These are phyloP conservation scores for Meripilus lineatus DNA, from an alignment of 1,284 basidiomycete genomes.

Conservation along the genomic window DNA sequence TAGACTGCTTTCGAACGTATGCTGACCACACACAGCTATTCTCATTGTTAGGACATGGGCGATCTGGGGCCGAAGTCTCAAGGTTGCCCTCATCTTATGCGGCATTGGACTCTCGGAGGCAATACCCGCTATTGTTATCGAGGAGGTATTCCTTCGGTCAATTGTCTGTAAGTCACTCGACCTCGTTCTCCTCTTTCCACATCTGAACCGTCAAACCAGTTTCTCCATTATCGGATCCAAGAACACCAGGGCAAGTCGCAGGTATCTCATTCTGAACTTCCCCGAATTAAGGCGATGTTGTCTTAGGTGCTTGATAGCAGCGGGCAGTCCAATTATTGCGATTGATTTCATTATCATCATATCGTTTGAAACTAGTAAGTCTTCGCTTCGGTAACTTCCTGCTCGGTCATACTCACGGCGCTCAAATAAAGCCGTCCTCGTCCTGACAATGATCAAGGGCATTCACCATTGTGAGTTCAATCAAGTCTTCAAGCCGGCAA, in stretches of 20 bases:
- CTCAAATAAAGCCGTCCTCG: background rate
- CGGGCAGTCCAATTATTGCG: constrained; percentile 6
- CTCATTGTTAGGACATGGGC: constrained; percentile 9
- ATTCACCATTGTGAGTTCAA: background rate
- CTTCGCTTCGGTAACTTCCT: background rate
- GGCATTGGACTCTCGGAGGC: background rate
- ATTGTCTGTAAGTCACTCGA: constrained; percentile 6
- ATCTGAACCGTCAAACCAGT: constrained; percentile 1
- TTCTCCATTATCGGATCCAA: constrained; percentile 1
- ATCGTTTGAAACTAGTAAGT: constrained; percentile 5
- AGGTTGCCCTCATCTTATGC: constrained; percentile 2
- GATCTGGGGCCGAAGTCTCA: constrained; percentile 8
- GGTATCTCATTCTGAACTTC: background rate
- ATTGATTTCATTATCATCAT: constrained; percentile 7
- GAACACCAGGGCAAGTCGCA: constrained; percentile 5
- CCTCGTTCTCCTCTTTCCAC: background rate
- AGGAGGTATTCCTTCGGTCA: constrained; percentile 2
- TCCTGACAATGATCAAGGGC: background rate
- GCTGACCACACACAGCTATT: background rate
- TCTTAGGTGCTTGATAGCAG: constrained; percentile 2
- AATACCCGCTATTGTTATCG: constrained; percentile 1
- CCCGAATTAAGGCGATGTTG: background rate
- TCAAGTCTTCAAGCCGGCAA: background rate
- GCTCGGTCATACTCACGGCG: background rate
- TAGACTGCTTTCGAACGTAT: too few relatives aligned